Evolutionary conservation across 768 basidiomycete species (phyloP).

Genomic region (Russula foetens): DNA sequence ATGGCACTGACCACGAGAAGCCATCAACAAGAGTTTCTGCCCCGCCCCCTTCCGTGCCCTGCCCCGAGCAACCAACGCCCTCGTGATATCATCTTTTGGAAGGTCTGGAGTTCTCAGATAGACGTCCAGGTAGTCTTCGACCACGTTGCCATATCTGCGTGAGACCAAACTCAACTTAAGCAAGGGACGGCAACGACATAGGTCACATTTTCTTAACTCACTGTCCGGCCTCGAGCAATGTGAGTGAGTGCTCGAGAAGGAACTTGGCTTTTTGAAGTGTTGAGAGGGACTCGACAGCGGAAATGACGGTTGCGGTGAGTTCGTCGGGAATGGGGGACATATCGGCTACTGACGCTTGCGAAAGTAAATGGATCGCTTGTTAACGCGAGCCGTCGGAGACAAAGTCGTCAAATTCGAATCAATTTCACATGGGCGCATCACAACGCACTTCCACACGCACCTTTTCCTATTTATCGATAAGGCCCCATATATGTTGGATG

Average conservation of each 20-base stretch:
- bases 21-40: constrained; percentile 46
- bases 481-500: no score
- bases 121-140: constrained; percentile 59
- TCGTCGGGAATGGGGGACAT: constrained; percentile 24
- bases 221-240: constrained; percentile 31
- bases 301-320: constrained; percentile 29
- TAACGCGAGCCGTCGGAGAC: not conserved
- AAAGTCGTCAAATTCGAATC: not conserved
- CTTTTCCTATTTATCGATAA: no score
- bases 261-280: constrained; percentile 28
- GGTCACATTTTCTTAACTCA: no score
- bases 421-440: no score
- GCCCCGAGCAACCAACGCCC: constrained; percentile 50
- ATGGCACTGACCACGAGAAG: constrained; percentile 45
- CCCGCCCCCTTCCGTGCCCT: constrained; percentile 49
- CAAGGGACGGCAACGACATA: no score
- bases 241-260: constrained; percentile 29
- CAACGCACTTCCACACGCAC: no score
- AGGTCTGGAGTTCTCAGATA: constrained; percentile 56
- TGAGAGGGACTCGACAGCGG: constrained; percentile 27
- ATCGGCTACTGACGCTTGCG: not conserved
- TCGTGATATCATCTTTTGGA: constrained; percentile 40
- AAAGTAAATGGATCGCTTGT: not conserved
- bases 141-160: constrained; percentile 51
- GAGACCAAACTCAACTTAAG: not conserved